Evolutionary conservation across 129 eudicot species (phyloP).

Genomic region (Flaveria bidentis): DNA sequence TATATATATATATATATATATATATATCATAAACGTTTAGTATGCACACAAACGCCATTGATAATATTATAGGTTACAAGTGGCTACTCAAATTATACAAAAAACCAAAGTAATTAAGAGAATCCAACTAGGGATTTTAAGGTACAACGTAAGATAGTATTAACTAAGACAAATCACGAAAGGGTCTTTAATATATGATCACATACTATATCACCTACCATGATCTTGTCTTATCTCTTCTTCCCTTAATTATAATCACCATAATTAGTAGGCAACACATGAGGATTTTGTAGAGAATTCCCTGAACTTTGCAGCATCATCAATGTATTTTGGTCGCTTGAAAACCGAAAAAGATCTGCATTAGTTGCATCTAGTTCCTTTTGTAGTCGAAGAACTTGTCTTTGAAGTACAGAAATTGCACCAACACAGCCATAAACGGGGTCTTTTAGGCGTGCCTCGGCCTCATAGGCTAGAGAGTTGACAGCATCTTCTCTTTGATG

Average conservation of each 20-base stretch:
- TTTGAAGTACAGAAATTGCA: slow-evolving; percentile 72
- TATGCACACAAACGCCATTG: not conserved
- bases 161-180: slow-evolving; percentile 21
- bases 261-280: slow-evolving; percentile 31
- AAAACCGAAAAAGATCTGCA: slow-evolving; percentile 51
- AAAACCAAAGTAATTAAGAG: not conserved
- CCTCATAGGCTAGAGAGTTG: slow-evolving; percentile 82
- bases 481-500: slow-evolving; percentile 81
- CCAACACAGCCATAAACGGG: slow-evolving; percentile 93
- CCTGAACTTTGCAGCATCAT: slow-evolving; percentile 17
- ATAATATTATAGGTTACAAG: slow-evolving; percentile 8
- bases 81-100: slow-evolving; percentile 17
- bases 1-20: too few species aligned
- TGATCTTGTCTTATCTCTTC: slow-evolving; percentile 22
- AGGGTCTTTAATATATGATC: slow-evolving; percentile 15
- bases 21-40: not conserved
- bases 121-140: slow-evolving; percentile 20
- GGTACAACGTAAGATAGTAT: slow-evolving; percentile 33
- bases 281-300: slow-evolving; percentile 22
- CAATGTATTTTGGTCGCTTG: slow-evolving; percentile 30
- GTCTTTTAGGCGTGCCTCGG: slow-evolving; percentile 76
- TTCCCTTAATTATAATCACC: slow-evolving; percentile 31
- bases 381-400: slow-evolving; percentile 67
- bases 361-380: slow-evolving; percentile 75
- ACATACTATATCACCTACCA: slow-evolving; percentile 23